phyloP scores from a whole-genome alignment of 2,329 filamentous ascomycete genomes.

The Cryphonectria naterciae region DNA sequence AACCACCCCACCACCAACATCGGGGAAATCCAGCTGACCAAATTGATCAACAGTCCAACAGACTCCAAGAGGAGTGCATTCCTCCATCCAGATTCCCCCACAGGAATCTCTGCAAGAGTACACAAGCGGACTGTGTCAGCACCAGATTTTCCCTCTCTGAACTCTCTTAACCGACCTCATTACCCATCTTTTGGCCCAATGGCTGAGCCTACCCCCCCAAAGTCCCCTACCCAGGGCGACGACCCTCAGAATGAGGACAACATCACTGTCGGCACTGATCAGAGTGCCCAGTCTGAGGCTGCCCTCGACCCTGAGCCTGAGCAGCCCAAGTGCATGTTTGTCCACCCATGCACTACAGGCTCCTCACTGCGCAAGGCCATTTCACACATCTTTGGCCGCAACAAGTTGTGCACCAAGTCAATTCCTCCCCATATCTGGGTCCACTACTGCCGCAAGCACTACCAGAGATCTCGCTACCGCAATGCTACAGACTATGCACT shows the following conservation, averaged over 20 bases:
- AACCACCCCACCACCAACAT: not conserved
- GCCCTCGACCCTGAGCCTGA: constrained; percentile 28
- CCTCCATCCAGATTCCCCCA: constrained; percentile 31
- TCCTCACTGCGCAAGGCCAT: constrained; percentile 73
- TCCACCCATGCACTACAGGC: constrained; percentile 60
- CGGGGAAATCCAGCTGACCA: constrained; percentile 14
- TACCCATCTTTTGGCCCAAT: constrained; percentile 33
- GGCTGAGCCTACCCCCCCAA: constrained; percentile 36
- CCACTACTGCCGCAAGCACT: constrained; percentile 79
- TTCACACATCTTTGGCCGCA: constrained; percentile 81
- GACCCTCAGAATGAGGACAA: constrained; percentile 31
- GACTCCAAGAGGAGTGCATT: constrained; percentile 26
- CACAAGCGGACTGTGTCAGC: constrained; percentile 58
- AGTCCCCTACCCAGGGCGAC: constrained; percentile 33
- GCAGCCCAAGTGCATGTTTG: constrained; percentile 55
- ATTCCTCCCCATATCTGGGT: constrained; percentile 75
- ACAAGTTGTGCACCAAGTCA: constrained; percentile 74
- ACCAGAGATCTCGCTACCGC: constrained; percentile 76
- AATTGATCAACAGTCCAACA: constrained; percentile 17
- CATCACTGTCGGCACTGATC: constrained; percentile 14
- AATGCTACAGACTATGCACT: constrained; percentile 63
- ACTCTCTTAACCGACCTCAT: constrained; percentile 29
- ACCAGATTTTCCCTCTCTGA: constrained; percentile 47
- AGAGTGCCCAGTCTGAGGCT: constrained; percentile 29
- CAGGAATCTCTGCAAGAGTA: constrained; percentile 33